Percentiles rank a stretch among this genome's conserved stretches.
These are phyloP conservation scores for Calonectria fujianensis DNA, from an alignment of 2,329 filamentous ascomycete species.

Conservation along the genomic window DNA sequence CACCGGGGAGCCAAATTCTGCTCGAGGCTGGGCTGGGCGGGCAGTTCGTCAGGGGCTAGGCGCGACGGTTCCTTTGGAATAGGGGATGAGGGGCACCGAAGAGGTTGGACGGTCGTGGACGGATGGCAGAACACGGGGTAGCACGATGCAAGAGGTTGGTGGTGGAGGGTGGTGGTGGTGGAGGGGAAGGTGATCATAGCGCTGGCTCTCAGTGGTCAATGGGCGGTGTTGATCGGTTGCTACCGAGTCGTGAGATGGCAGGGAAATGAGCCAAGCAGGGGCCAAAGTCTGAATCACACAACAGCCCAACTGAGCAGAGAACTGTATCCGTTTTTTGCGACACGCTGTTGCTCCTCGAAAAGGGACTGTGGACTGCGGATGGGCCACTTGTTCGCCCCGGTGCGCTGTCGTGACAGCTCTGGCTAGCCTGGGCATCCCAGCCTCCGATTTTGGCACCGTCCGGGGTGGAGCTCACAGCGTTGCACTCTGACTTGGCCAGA, in stretches of 20 bases:
- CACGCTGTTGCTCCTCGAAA: background rate
- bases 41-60: constrained; percentile 30
- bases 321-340: background rate
- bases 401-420: constrained; percentile 34
- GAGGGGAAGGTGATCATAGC: constrained; percentile 36
- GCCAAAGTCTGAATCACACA: constrained; percentile 33
- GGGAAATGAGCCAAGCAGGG: constrained; percentile 22
- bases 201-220: constrained; percentile 13
- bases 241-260: constrained; percentile 46
- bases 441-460: constrained; percentile 25
- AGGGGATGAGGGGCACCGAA: constrained; percentile 3
- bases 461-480: constrained; percentile 22
- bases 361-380: constrained; percentile 28
- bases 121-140: constrained; percentile 15
- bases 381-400: constrained; percentile 34
- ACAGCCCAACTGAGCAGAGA: background rate
- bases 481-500: constrained; percentile 22
- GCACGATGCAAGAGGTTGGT: constrained; percentile 21
- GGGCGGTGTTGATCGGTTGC: constrained; percentile 51
- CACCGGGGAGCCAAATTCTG: constrained; percentile 25
- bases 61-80: constrained; percentile 19
- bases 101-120: constrained; percentile 32
- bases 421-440: constrained; percentile 25
- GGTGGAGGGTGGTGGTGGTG: constrained; percentile 20
- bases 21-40: constrained; percentile 27